Evolutionary conservation across 1,284 basidiomycete species (phyloP), one percentile per base, ranked within the genome.

Genomic region (Hemileia vastatrix): DNA sequence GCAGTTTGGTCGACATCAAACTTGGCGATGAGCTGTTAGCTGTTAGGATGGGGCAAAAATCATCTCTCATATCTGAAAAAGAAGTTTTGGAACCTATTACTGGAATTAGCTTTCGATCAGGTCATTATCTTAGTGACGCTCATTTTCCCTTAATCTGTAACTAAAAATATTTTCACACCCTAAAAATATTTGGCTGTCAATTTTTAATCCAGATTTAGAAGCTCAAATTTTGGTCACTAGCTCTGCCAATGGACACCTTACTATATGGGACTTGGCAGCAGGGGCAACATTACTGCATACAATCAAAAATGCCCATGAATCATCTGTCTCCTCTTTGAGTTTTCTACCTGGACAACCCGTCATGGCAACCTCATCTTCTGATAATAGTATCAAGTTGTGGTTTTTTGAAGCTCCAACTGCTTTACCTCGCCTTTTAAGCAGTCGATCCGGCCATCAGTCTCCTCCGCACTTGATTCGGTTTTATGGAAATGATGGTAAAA

Each of bases 331-430:
- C 43, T 82, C 86, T 0, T 76, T 93, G 6, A 85, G 93, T 72
- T 96, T 90, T 89, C 82, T 95, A 11, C 84, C 88, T 3, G 88
- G 90, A 2, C 92, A 96, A 71, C 89, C 91, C 4, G 78, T 96
- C 18, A 78, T 96, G 55, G 81, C 95, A 64, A 90, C 85, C 51
- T 89, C 88, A 0, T 88, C 90, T 19, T 87, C 86, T 67, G 92
- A 96, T 76, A 96, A 96, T 72, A 90, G 88, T 71, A 83, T 96
- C 64, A 94, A 94, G 81, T 89, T 91, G 58, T 98, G 95, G 94
- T 78, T 95, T 51, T 95, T 96, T 70, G 95, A 98, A 74, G 87
- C 90, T 0, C 88, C 90, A 0, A 87, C 87, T 0, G 80, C 87
- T 1, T 81, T 88, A 9, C 92, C 94, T 2, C 82, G 90, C 47